These are phyloP conservation scores for Chenopodium quinoa DNA, from an alignment of 148 eudicot genomes.

Conservation along the genomic window DNA sequence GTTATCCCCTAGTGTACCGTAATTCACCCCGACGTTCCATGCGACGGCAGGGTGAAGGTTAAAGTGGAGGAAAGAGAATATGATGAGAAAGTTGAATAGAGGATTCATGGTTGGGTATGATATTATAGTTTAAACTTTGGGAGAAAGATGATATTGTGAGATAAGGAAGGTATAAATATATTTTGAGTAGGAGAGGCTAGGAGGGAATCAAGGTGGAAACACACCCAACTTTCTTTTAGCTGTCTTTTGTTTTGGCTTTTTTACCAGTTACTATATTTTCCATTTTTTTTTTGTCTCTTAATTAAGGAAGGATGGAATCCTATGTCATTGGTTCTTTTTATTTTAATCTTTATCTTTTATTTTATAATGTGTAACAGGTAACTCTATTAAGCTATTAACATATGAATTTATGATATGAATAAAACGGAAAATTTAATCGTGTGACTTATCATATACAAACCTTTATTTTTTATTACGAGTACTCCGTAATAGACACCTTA, in stretches of 20 bases:
- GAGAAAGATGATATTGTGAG: not conserved
- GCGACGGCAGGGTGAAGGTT: slow-evolving; percentile 7
- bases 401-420: too few species aligned
- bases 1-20: slow-evolving; percentile 64
- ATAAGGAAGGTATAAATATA: slow-evolving; percentile 14
- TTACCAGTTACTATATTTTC: not conserved
- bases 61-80: not conserved
- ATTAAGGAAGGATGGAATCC: not conserved
- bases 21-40: slow-evolving; percentile 58
- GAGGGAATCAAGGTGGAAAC: slow-evolving; percentile 22
- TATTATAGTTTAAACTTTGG: not conserved
- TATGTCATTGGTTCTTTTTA: not conserved
- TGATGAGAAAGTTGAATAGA: not conserved
- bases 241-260: slow-evolving; percentile 6
- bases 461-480: too few species aligned
- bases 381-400: too few species aligned
- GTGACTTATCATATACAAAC: too few species aligned
- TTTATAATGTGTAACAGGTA: too few species aligned
- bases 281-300: not conserved
- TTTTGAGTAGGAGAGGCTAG: slow-evolving; percentile 4
- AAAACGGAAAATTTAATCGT: too few species aligned
- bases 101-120: not conserved
- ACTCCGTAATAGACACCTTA: too few species aligned
- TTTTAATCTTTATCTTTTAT: too few species aligned
- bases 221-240: slow-evolving; percentile 4